Percentiles rank a stretch among this genome's conserved stretches.
These are phyloP conservation scores for Huntiella bhutanensis DNA, from an alignment of 2,329 filamentous ascomycete species.

Conservation along the genomic window DNA sequence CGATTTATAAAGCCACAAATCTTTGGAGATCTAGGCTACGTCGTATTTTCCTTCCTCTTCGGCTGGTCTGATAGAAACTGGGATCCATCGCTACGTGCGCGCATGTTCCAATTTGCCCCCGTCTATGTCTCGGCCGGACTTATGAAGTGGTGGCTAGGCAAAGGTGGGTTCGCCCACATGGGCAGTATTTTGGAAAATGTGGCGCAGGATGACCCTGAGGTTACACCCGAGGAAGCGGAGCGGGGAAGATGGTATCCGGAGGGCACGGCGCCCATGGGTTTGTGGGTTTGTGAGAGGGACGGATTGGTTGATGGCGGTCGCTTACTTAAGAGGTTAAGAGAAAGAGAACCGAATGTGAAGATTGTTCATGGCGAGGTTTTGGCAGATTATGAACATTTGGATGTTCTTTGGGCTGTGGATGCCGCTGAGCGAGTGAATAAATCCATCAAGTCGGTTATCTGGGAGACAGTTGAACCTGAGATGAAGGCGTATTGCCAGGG, in stretches of 20 bases:
- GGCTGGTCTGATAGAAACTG: conserved; percentile 70
- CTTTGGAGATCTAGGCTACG: conserved; percentile 71
- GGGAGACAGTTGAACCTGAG: conserved; percentile 45
- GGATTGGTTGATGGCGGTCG: conserved; percentile 65
- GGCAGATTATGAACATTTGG: conserved; percentile 78
- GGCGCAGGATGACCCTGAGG: conserved; percentile 37
- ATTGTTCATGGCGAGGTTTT: conserved; percentile 71
- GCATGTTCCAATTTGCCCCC: conserved; percentile 83
- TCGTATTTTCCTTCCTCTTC: conserved; percentile 78
- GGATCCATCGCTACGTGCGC: conserved; percentile 59
- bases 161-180: conserved; percentile 60
- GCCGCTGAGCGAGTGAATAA: conserved; percentile 62
- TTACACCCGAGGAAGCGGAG: conserved; percentile 9
- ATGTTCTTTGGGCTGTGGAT: conserved; percentile 91
- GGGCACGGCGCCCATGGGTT: conserved; percentile 60
- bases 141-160: conserved; percentile 90
- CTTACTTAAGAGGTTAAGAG: conserved; percentile 56
- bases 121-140: conserved; percentile 78
- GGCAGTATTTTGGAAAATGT: conserved; percentile 72
- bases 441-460: conserved; percentile 65
- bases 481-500: conserved; percentile 19
- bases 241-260: conserved; percentile 56
- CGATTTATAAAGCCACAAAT: conserved; percentile 40
- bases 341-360: conserved; percentile 61
- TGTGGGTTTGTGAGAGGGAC: conserved; percentile 76